Evolutionary conservation across 768 basidiomycete genomes (phyloP), one percentile per base, ranked within the genome.

Genomic region (Mycena sanguinolenta): DNA sequence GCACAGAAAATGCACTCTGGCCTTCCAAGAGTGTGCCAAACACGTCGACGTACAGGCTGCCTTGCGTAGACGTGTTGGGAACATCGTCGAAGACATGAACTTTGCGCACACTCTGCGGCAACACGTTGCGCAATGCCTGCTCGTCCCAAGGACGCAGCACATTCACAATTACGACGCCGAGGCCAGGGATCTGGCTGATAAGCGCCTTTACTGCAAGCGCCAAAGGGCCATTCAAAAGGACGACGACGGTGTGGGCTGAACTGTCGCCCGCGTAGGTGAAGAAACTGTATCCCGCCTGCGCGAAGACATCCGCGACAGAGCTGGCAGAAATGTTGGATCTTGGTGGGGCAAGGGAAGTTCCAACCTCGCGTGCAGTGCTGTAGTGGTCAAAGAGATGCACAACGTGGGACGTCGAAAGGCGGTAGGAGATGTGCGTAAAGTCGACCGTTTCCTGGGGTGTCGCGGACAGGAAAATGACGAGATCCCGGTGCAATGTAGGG

Each of bases 331-430:
- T 75, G 27, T 82, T 81, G 0, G 78, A 69, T 6, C 80, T 72
- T 19, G 85, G 74, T 2, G 86, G 84, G 30, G 80, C 74, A 42
- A 90, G 80, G 38, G 84, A 76, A 63, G 90, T 87, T 3, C 93
- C 90, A 38, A 88, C 82, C 81, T 99, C 96, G 28, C 97, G 91
- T 38, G 91, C 85, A 36, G 90, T 86, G 70, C 90, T 89, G 76
- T 94, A 87, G 74, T 97, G 94, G 80, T 99, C 96, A 77, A 99
- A 96, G 49, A 98, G 82, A 79, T 98, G 96, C 64, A 96, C 86
- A 65, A 94, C 90, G 79, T 97, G 95, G 49, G 83, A 87, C 23
- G 82, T 78, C 19, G 86, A 85, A 58, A 93, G 80, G 67, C 84
- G 86, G 83, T 96, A 96, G n/a, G 95, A 85, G 57, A 95, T 85